Base-by-base conservation (phyloP, 2,329 filamentous ascomycete genomes). In the Pestalotiopsis sp. region DNA sequence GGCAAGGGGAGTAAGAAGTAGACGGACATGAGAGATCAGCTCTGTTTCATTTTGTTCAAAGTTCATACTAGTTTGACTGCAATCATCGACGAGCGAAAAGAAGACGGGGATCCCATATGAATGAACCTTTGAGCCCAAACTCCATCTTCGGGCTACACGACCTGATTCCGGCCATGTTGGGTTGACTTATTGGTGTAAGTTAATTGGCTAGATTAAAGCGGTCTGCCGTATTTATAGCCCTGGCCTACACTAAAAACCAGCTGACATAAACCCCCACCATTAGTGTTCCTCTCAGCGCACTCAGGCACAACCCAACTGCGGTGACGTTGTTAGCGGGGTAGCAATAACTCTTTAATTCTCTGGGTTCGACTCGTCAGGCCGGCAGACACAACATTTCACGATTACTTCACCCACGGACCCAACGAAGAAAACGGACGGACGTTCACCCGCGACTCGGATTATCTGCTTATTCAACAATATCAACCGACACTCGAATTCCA, bases 241-340 rank as follows among this genome's bases (percentile, higher is more conserved):
- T 13, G 57, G 17, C 23, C 13, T 4, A 25, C 23, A 59, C 11
- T n/a, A 36, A 59, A 59, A n/a, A 13, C 7, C 27, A 13, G 39
- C 61, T 64, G 61, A 52, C 61, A 64, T 64, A 64, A 64, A 38
- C 61, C 61, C 61, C 61, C 61, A 64, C 61, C 61, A 64, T 64
- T 64, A 64, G 61, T 64, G 57, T 36, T 25, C 2, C 57, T 27
- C 23, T 36, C 31, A 9, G 31, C 9, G 57, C 57, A 11, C 9
- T n/a, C 27, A 23, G 57, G 57, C 57, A 36, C 25, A 27, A 41
- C 12, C 13, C 20, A 11, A 25, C 11, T 20, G 36, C 38, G 36
- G 39, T 64, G 39, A 49, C 61, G 61, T 41, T 20, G 25, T 36
- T 59, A 41, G 59, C 61, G 61, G 61, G 61, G 61, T 45, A 36